Evolutionary conservation across 345 rosid genomes (phyloP), one percentile per base, ranked within the genome.

Genomic region (Populus alba): DNA sequence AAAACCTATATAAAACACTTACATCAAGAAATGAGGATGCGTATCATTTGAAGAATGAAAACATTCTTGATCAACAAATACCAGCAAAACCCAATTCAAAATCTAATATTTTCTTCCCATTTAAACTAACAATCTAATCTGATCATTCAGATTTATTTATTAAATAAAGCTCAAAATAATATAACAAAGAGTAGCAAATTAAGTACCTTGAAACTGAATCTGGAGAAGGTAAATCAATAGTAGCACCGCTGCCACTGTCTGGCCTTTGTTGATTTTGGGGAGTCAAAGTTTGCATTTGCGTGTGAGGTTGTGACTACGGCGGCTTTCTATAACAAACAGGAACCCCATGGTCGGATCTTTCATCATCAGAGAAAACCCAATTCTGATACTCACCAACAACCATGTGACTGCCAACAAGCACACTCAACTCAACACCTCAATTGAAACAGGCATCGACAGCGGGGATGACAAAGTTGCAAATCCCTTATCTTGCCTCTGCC

Each of bases 271-370:
- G 94, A 51, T 84, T 72, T 73, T 87, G n/a, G 94, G 84, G 81
- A 69, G 85, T 85, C 66, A 80, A 51, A 51, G 57, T 18, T n/a
- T 51, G 57, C n/a, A 6, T 79, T 83, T 85, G 90, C 2, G 83
- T 51, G 67, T 79, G 87, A 7, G 86, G 80, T 18, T 72, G 86
- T 8, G n/a, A n/a, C n/a, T n/a, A n/a, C n/a, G 90, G 88, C 43
- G 73, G 70, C 80, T 89, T 95, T 79, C 87, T 83, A 82, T 86
- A 86, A 62, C 89, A 92, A 75, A 87, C 85, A 1, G 88, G 87
- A 51, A 87, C 85, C 10, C 95, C 91, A 27, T 87, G 97, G 73
- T 93, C 97, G 27, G 98, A 93, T 91, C 96, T 92, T 88, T 95
- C 98, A 71, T 95, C 99, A 77, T 95, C 98, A 0, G 96, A 95